Evolutionary conservation across 2,329 filamentous ascomycete species (phyloP).

Genomic region (Curvularia lunata): DNA sequence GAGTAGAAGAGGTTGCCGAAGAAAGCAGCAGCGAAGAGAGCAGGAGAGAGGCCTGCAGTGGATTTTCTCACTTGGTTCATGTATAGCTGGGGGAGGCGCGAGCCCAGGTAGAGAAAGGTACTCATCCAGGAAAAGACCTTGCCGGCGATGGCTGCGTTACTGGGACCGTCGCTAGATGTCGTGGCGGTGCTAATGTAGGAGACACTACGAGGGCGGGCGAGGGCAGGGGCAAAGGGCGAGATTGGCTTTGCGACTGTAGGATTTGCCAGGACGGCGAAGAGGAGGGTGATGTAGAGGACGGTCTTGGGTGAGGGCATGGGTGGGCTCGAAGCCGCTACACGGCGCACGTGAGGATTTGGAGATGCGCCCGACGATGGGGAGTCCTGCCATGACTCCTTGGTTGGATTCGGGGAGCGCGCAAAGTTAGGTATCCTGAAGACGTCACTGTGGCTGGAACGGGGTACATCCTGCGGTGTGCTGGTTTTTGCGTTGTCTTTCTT

Average conservation of each 20-base stretch:
- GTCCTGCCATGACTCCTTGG: conserved; percentile 36
- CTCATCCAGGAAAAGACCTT: conserved; percentile 54
- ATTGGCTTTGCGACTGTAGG: conserved; percentile 44
- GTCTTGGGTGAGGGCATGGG: conserved; percentile 56
- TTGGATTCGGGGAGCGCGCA: conserved; percentile 38
- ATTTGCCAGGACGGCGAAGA: conserved; percentile 52
- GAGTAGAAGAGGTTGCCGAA: conserved; percentile 73
- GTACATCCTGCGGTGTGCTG: conserved; percentile 30
- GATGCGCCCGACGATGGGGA: conserved; percentile 28
- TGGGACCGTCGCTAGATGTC: conserved; percentile 17
- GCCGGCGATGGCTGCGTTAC: conserved; percentile 46
- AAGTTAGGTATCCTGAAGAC: conserved; percentile 49
- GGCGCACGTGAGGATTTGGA: conserved; percentile 39
- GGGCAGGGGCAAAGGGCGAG: conserved; percentile 32
- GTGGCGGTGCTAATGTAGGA: conserved; percentile 7
- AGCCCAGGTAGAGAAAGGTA: conserved; percentile 51
- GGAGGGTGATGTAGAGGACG: conserved; percentile 54
- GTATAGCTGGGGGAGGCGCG: conserved; percentile 64
- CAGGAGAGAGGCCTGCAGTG: conserved; percentile 67
- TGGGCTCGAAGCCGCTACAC: conserved; percentile 49
- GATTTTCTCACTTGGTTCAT: conserved; percentile 69
- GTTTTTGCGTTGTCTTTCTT: conserved; percentile 15
- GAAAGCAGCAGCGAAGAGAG: conserved; percentile 71
- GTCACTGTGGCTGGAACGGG: conserved; percentile 41
- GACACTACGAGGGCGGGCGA: conserved; percentile 20